A percentile compares a stretch with the other conserved stretches of the same genome.
Evolutionary conservation across 2,329 filamentous ascomycete species (phyloP).

Genomic region (Epichloe gansuensis): DNA sequence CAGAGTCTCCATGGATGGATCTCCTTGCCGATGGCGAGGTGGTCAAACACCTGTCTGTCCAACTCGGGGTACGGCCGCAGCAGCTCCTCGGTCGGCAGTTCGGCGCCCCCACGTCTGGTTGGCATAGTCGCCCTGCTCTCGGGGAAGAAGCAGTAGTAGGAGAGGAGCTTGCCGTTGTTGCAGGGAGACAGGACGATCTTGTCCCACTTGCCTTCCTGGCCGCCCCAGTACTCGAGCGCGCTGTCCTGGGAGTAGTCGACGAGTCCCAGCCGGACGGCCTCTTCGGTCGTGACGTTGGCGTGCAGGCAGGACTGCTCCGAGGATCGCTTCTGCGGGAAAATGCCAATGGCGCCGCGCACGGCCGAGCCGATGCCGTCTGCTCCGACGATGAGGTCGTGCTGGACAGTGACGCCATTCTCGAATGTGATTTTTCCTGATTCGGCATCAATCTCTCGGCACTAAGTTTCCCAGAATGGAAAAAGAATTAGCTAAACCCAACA

Average conservation of each 20-base stretch:
- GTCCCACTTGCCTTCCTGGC: conserved; percentile 48
- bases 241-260: conserved; percentile 48
- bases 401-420: conserved; percentile 33
- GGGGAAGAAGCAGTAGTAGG: conserved; percentile 60
- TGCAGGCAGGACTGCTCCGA: conserved; percentile 51
- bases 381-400: conserved; percentile 50
- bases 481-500: not conserved
- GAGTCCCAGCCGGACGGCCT: conserved; percentile 47
- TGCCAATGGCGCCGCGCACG: conserved; percentile 51
- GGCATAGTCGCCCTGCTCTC: conserved; percentile 42
- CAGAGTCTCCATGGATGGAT: conserved; percentile 52
- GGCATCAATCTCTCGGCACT: conserved; percentile 41
- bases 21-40: conserved; percentile 48
- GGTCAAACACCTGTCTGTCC: conserved; percentile 42
- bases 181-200: conserved; percentile 63
- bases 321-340: conserved; percentile 45
- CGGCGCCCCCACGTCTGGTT: conserved; percentile 47
- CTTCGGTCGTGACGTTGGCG: conserved; percentile 48
- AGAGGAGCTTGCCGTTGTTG: conserved; percentile 51
- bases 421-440: conserved; percentile 38
- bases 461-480: not conserved
- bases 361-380: conserved; percentile 56
- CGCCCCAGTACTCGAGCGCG: conserved; percentile 61
- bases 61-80: conserved; percentile 48
- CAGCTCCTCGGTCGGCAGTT: conserved; percentile 42